Conservation (phyloP, 805 yeast genomes). For the Allodekkera sacchari region DNA sequence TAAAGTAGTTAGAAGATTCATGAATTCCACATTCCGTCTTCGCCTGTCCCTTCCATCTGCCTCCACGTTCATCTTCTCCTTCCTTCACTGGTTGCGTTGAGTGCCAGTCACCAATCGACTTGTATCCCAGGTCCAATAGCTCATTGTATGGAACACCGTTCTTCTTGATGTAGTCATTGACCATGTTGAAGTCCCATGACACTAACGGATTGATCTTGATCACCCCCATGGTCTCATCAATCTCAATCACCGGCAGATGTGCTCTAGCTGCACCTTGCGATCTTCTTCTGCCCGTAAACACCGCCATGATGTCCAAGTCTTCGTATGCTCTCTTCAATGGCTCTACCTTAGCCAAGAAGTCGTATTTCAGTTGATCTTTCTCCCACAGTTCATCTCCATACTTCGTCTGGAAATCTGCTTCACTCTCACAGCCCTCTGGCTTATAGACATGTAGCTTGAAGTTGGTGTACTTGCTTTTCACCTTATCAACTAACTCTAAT, state of each 20-base stretch:
- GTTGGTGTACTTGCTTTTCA: conserved; percentile 42
- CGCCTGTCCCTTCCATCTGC: conserved; percentile 89
- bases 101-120: conserved; percentile 93
- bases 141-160: conserved; percentile 80
- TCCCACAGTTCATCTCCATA: conserved; percentile 84
- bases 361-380: conserved; percentile 70
- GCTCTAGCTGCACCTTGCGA: conserved; percentile 86
- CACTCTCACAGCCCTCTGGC: conserved; percentile 52
- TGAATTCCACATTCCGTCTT: conserved; percentile 97
- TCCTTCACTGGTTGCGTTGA: conserved; percentile 83
- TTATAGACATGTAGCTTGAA: conserved; percentile 53
- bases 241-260: conserved; percentile 62
- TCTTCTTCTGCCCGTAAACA: conserved; percentile 83
- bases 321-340: conserved; percentile 82
- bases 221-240: conserved; percentile 60
- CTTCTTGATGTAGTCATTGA: conserved; percentile 57
- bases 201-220: conserved; percentile 86
- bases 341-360: conserved; percentile 84
- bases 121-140: conserved; percentile 76
- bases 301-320: conserved; percentile 68
- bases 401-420: conserved; percentile 51
- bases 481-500: conserved; percentile 53
- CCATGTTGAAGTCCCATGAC: conserved; percentile 71
- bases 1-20: conserved; percentile 64
- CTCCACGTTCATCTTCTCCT: conserved; percentile 94